Conservation (phyloP, 257 asterid genomes). For the Solanum chiquidenum region DNA sequence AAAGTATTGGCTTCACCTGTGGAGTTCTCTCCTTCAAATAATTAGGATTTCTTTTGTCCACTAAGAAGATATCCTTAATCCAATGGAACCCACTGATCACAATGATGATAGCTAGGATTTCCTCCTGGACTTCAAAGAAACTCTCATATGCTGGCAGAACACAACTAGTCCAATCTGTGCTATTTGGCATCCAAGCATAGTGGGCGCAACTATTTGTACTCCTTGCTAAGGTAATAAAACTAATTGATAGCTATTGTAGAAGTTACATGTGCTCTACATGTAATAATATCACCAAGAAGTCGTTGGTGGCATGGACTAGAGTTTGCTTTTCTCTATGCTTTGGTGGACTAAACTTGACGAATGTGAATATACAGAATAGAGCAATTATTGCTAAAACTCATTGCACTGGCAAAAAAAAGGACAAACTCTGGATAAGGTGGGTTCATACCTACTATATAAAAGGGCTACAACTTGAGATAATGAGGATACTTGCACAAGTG, state of each 20-base stretch:
- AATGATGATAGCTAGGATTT: too few species aligned
- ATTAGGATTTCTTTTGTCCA: background rate
- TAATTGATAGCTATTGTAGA: background rate
- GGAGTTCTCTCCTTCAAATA: too few species aligned
- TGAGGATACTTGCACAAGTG: too few species aligned
- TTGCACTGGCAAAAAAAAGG: background rate
- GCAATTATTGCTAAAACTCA: too few species aligned
- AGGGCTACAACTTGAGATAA: background rate
- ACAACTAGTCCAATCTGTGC: too few species aligned
- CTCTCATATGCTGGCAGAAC: too few species aligned
- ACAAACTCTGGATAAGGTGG: background rate
- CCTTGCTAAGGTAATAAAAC: background rate
- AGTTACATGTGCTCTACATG: background rate
- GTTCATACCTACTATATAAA: background rate
- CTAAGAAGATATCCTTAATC: background rate
- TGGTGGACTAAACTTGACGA: background rate
- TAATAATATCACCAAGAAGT: background rate
- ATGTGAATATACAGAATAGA: too few species aligned
- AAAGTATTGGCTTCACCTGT: background rate
- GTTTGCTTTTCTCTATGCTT: too few species aligned
- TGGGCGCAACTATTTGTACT: background rate
- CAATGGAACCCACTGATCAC: background rate
- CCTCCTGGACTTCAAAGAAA: too few species aligned
- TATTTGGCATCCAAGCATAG: too few species aligned
- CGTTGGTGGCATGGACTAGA: background rate